These are phyloP conservation scores for Emmonsiellopsis sp. DNA, from an alignment of 2,329 filamentous ascomycete genomes.

Conservation along the genomic window DNA sequence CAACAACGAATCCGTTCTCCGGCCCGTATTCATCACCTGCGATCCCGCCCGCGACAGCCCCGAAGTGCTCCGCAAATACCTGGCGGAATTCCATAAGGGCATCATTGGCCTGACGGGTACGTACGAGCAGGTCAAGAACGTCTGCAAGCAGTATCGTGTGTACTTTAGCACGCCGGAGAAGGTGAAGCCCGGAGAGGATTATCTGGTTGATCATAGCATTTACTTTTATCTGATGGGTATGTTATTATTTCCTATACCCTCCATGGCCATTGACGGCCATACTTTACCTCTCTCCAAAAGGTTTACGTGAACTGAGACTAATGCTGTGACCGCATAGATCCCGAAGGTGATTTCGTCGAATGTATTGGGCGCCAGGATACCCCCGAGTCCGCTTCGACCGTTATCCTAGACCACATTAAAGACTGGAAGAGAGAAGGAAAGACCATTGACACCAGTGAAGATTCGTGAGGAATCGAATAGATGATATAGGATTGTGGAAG, in stretches of 20 bases:
- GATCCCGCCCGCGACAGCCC: slow-evolving; percentile 88
- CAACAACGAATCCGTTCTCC: slow-evolving; percentile 40
- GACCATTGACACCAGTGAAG: slow-evolving; percentile 39
- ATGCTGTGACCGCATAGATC: slow-evolving; percentile 47
- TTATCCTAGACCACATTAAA: slow-evolving; percentile 79
- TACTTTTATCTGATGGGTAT: slow-evolving; percentile 96
- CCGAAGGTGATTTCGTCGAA: slow-evolving; percentile 96
- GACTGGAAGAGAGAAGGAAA: slow-evolving; percentile 55
- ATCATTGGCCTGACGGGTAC: slow-evolving; percentile 86
- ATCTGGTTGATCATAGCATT: slow-evolving; percentile 96
- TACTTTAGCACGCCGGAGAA: slow-evolving; percentile 91
- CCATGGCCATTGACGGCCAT: too few species aligned
- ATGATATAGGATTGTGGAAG: neutral
- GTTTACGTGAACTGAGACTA: neutral
- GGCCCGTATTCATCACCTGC: slow-evolving; percentile 82
- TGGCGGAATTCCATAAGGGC: slow-evolving; percentile 79
- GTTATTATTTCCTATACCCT: slow-evolving; percentile 18
- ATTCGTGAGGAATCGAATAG: neutral
- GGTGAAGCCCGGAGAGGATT: slow-evolving; percentile 89
- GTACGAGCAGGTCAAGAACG: slow-evolving; percentile 85
- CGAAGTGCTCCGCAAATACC: slow-evolving; percentile 71
- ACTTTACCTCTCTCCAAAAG: too few species aligned
- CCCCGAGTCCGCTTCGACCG: slow-evolving; percentile 70
- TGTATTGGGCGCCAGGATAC: slow-evolving; percentile 92
- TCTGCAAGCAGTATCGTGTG: slow-evolving; percentile 92